Evolutionary conservation across 73 alveolate genomes (phyloP), one percentile per base, ranked within the genome.

Genomic region (Paramecium biaurelia): DNA sequence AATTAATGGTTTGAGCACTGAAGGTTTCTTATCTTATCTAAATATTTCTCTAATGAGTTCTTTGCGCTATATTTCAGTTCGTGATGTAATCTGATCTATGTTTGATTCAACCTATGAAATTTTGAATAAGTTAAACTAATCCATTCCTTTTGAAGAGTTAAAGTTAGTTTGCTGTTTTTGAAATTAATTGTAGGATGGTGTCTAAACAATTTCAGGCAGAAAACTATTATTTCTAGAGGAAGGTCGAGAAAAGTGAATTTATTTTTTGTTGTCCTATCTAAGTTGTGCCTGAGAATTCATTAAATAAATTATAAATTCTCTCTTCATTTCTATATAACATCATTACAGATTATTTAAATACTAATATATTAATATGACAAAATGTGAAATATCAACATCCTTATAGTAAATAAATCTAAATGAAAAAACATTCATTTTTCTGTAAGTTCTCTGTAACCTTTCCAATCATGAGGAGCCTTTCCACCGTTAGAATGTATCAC

Each of bases 381-480:
- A 38, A 12, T 38, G 47, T 38, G 47, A 38, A 38, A 38, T 5
- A 38, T 38, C 47, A 38, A 38, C 15, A 38, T 38, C 47, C 47
- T 38, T 38, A 38, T 20, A 53, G 68, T 53, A 53, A n/a, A 53
- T 53, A 53, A 53, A 15, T 53, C 14, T 53, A 23, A 15, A n/a
- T 53, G 68, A 53, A 15, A 53, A 53, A 23, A 53, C 20, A 15
- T 21, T 96, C 96, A 96, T 85, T 97, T 97, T 58, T 94, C 97
- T 43, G 98, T 95, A 30, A 97, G 86, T n/a, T 35, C 94, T 87
- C 99, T 95, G 76, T 67, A 96, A 7, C 99, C 99, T 23, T 93
- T 63, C 99, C 99, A 97, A 70, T 95, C 97, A 12, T 72, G 23
- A 7, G 99, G 99, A 57, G 99, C 98, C 34, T 85, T 82, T 35